Percentiles rank a stretch among this genome's conserved stretches.
phyloP scores from a whole-genome alignment of 192 early-diverging fungal species.

The Diversispora epigaea region DNA sequence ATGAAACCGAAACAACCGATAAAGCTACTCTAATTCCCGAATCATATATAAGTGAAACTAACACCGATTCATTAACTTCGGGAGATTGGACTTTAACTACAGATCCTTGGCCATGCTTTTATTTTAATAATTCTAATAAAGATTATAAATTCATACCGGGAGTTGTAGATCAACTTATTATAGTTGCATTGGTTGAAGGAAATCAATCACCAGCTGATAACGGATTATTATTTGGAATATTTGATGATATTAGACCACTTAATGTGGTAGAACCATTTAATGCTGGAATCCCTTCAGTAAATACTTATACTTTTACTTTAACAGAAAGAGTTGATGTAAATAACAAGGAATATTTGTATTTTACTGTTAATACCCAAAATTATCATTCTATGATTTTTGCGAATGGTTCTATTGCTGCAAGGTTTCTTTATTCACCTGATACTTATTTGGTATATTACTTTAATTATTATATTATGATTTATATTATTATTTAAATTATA shows the following conservation, averaged over 20 bases:
- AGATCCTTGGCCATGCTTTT: background rate
- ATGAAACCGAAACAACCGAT: too few relatives aligned
- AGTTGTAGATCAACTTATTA: background rate
- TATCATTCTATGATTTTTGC: background rate
- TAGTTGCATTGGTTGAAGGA: background rate
- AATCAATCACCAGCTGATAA: background rate
- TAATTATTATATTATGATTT: background rate
- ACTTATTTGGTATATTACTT: background rate
- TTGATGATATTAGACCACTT: background rate
- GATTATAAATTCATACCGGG: background rate
- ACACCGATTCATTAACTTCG: background rate
- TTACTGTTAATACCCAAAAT: slow-evolving; percentile 7
- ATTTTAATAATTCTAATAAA: background rate
- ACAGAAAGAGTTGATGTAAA: background rate
- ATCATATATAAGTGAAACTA: too few relatives aligned
- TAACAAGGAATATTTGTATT: background rate
- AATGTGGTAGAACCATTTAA: background rate
- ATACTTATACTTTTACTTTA: background rate
- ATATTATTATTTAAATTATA: background rate
- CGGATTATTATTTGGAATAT: background rate
- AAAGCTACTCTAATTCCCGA: too few relatives aligned
- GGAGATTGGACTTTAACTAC: background rate
- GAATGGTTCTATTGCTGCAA: background rate
- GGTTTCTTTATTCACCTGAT: background rate
- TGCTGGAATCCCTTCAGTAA: background rate